Evolutionary conservation across 768 basidiomycete genomes (phyloP).

Genomic region (Leccinum aurantiacum): DNA sequence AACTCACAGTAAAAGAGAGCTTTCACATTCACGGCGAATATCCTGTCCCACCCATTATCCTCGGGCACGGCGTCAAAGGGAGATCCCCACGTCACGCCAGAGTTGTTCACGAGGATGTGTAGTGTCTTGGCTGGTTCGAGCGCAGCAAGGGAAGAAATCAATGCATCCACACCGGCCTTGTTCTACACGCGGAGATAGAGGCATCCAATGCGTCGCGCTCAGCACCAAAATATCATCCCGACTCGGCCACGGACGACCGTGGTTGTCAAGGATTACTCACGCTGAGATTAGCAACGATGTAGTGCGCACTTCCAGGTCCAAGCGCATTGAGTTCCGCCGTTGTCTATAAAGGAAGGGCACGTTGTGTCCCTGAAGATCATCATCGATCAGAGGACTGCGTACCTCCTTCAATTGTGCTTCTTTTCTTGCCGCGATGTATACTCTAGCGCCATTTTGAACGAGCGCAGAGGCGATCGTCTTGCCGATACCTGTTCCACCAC

Average conservation of each 20-base stretch:
- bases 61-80: conserved; percentile 71
- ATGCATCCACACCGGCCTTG: conserved; percentile 75
- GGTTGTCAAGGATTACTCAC: conserved; percentile 42
- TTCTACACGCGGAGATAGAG: conserved; percentile 41
- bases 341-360: conserved; percentile 34
- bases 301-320: conserved; percentile 62
- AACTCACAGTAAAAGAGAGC: conserved; percentile 74
- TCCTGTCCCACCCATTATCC: conserved; percentile 82
- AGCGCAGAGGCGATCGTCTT: conserved; percentile 82
- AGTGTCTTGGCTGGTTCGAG: conserved; percentile 60
- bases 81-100: conserved; percentile 78
- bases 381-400: conserved; percentile 17
- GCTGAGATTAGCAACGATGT: conserved; percentile 71
- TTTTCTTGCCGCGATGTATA: conserved; percentile 88
- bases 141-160: conserved; percentile 66
- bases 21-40: conserved; percentile 84
- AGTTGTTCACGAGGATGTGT: conserved; percentile 84
- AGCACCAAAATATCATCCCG: not conserved
- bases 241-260: not conserved
- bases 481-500: conserved; percentile 82
- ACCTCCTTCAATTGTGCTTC: conserved; percentile 77
- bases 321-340: conserved; percentile 59
- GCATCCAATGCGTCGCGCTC: not conserved
- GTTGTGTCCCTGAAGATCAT: conserved; percentile 33
- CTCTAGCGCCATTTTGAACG: conserved; percentile 82